Evolutionary conservation across 139 green algal genomes (phyloP).

Genomic region (Medakamo hakoo): DNA sequence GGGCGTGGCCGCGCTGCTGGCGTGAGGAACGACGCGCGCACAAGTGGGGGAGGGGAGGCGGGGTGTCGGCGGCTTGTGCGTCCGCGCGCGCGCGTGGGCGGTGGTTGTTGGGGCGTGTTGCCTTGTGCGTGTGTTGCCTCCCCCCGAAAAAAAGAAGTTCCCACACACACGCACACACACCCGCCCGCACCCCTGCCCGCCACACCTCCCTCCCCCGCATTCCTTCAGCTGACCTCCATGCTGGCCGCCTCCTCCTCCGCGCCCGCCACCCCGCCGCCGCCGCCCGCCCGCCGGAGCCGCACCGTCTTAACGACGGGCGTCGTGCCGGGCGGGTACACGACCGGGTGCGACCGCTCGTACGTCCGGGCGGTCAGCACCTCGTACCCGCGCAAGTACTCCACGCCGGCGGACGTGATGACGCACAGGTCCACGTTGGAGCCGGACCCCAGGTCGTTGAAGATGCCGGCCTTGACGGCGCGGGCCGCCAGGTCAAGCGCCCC

Average conservation of each 20-base stretch:
- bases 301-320: slow-evolving; percentile 23
- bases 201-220: neutral
- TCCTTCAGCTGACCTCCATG: slow-evolving; percentile 36
- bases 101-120: no score
- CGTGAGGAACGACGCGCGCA: neutral
- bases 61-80: neutral
- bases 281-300: slow-evolving; percentile 41
- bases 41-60: no score
- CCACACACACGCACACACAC: neutral
- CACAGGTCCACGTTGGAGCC: slow-evolving; percentile 96
- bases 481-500: slow-evolving; percentile 74
- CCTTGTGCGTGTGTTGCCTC: neutral
- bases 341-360: slow-evolving; percentile 59
- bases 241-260: slow-evolving; percentile 35
- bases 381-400: slow-evolving; percentile 81
- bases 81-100: neutral
- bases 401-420: slow-evolving; percentile 75
- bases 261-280: slow-evolving; percentile 26
- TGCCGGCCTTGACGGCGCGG: slow-evolving; percentile 52
- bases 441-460: slow-evolving; percentile 94
- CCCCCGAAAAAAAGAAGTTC: neutral
- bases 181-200: neutral
- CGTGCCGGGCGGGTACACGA: slow-evolving; percentile 52
- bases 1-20: neutral
- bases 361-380: slow-evolving; percentile 64